A percentile compares a stretch with the other conserved stretches of the same genome.
Evolutionary conservation across 371 early-diverging fungal species (phyloP).

Genomic region (Actinomortierella wolfii): DNA sequence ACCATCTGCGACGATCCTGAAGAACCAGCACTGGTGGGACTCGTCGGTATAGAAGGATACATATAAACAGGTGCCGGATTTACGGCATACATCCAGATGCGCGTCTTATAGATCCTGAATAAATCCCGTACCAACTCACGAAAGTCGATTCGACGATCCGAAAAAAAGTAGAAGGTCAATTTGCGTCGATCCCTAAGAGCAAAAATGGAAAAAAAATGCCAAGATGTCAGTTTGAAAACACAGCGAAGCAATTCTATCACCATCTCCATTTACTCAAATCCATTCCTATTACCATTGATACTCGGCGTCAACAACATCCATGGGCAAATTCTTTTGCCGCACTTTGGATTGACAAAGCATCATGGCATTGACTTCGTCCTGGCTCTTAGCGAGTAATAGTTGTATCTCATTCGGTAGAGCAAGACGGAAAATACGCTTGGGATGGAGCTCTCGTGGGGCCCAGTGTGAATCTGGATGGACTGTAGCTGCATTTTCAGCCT

Average conservation of each 20-base stretch:
- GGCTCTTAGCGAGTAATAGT: conserved; percentile 69
- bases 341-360: conserved; percentile 86
- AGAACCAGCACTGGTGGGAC: neutral
- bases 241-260: neutral
- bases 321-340: conserved; percentile 83
- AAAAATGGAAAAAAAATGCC: conserved; percentile 3
- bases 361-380: conserved; percentile 91
- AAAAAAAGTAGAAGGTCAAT: conserved; percentile 93
- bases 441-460: conserved; percentile 69
- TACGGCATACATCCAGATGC: conserved; percentile 96
- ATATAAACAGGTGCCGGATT: conserved; percentile 24
- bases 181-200: conserved; percentile 87
- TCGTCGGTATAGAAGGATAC: neutral
- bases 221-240: neutral
- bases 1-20: neutral
- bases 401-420: conserved; percentile 81
- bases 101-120: conserved; percentile 98
- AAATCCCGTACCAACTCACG: conserved; percentile 97
- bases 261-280: too few species aligned
- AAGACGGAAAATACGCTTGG: conserved; percentile 88
- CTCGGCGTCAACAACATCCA: conserved; percentile 97
- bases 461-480: neutral
- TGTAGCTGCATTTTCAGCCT: conserved; percentile 38
- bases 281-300: conserved; percentile 83
- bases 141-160: conserved; percentile 97